Evolutionary conservation across 352 stramenopile genomes (phyloP).

Genomic region (Globisporangium paddicum): DNA sequence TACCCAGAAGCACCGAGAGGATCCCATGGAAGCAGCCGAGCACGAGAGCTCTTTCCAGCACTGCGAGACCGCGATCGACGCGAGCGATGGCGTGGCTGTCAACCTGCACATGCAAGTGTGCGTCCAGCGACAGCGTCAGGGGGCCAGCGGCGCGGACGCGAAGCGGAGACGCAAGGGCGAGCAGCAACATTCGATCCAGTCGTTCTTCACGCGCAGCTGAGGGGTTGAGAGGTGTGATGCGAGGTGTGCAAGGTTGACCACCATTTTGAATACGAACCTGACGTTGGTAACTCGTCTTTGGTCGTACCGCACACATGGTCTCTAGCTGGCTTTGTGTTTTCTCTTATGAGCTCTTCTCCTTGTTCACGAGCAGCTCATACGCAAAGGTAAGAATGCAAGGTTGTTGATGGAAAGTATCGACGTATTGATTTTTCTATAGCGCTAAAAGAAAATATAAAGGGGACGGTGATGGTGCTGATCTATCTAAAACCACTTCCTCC

Average conservation of each 20-base stretch:
- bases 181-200: constrained; percentile 16
- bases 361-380: no score
- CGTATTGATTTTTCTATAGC: constrained; percentile 18
- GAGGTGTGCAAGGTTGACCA: background rate
- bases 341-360: no score
- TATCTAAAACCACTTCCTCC: background rate
- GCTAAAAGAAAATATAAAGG: constrained; percentile 37
- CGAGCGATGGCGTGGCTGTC: constrained; percentile 12
- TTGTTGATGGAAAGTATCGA: no score
- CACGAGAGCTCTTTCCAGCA: background rate
- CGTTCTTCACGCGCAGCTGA: constrained; percentile 8
- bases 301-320: no score
- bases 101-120: constrained; percentile 24
- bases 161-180: constrained; percentile 3
- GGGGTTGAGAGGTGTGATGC: no score
- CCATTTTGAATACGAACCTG: background rate
- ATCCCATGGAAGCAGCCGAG: background rate
- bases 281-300: no score
- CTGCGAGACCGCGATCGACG: constrained; percentile 16
- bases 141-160: background rate
- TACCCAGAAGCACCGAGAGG: background rate
- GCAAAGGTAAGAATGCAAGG: no score
- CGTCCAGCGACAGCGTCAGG: background rate
- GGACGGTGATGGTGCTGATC: background rate
- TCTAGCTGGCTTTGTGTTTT: no score